These are phyloP conservation scores for Handroanthus guayacan DNA, from an alignment of 257 asterid genomes.

Conservation along the genomic window DNA sequence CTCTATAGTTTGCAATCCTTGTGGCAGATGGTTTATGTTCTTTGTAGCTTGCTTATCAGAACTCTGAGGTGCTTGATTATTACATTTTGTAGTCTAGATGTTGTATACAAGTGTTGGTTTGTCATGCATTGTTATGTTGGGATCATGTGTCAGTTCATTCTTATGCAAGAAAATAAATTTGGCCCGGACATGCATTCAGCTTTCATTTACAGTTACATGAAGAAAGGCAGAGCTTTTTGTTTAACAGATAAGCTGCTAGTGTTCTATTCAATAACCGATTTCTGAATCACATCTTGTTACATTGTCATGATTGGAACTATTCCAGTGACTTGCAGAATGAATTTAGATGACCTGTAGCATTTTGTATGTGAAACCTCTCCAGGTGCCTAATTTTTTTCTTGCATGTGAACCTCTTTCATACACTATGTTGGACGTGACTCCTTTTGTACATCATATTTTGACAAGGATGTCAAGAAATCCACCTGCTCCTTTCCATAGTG, in stretches of 20 bases:
- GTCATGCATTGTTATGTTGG: not conserved
- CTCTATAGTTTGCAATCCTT: not conserved
- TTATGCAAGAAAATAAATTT: not conserved
- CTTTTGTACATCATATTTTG: too few species aligned
- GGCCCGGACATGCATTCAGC: not conserved
- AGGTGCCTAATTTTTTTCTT: not conserved
- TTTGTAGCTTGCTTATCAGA: not conserved
- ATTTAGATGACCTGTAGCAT: not conserved
- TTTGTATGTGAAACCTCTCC: not conserved
- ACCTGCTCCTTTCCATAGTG: too few species aligned
- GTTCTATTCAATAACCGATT: not conserved
- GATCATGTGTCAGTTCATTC: not conserved
- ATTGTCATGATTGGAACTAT: not conserved
- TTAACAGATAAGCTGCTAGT: not conserved
- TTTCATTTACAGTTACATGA: not conserved
- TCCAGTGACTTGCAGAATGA: not conserved
- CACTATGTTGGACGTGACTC: too few species aligned
- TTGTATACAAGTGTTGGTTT: not conserved
- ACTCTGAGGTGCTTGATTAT: not conserved
- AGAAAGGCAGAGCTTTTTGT: not conserved
- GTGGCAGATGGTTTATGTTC: not conserved
- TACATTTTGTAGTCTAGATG: not conserved
- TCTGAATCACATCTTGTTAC: not conserved
- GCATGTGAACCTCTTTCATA: not conserved
- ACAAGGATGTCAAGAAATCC: too few species aligned